These are phyloP conservation scores for Neocucurbitaria cava DNA, from an alignment of 2,329 filamentous ascomycete genomes.

Conservation along the genomic window DNA sequence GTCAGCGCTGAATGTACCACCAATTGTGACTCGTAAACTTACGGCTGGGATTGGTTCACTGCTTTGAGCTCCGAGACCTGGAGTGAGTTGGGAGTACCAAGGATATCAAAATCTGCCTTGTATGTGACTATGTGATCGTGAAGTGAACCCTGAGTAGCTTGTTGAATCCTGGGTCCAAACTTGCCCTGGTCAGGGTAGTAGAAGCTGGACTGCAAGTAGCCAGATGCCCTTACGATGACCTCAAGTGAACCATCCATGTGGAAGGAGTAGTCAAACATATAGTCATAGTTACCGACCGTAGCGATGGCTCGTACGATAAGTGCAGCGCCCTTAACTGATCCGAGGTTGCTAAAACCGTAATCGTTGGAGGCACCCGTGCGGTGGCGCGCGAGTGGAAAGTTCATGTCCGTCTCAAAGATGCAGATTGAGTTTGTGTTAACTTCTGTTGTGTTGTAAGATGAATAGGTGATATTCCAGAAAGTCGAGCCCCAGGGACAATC, in stretches of 20 bases:
- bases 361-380: constrained; percentile 21
- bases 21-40: constrained; percentile 4
- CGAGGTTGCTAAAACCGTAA: constrained; percentile 21
- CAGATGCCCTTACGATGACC: constrained; percentile 38
- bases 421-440: constrained; percentile 57
- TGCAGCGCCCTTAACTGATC: constrained; percentile 31
- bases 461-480: constrained; percentile 58
- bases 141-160: constrained; percentile 45
- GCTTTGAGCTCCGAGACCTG: constrained; percentile 3
- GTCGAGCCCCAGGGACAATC: constrained; percentile 62
- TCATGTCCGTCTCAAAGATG: constrained; percentile 39
- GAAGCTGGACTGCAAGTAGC: constrained; percentile 44
- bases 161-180: constrained; percentile 49
- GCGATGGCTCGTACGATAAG: constrained; percentile 50
- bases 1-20: constrained; percentile 17
- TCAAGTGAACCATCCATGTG: constrained; percentile 46
- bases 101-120: constrained; percentile 52
- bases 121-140: constrained; percentile 52
- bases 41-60: constrained; percentile 7
- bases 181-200: constrained; percentile 40
- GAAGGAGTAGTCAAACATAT: constrained; percentile 41
- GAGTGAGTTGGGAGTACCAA: constrained; percentile 44
- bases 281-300: constrained; percentile 56
- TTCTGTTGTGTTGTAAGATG: constrained; percentile 52
- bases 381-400: constrained; percentile 45